Evolutionary conservation across 345 rosid species (phyloP), one percentile per base, ranked within the genome.

Genomic region (Excoecaria cochinchinensis): DNA sequence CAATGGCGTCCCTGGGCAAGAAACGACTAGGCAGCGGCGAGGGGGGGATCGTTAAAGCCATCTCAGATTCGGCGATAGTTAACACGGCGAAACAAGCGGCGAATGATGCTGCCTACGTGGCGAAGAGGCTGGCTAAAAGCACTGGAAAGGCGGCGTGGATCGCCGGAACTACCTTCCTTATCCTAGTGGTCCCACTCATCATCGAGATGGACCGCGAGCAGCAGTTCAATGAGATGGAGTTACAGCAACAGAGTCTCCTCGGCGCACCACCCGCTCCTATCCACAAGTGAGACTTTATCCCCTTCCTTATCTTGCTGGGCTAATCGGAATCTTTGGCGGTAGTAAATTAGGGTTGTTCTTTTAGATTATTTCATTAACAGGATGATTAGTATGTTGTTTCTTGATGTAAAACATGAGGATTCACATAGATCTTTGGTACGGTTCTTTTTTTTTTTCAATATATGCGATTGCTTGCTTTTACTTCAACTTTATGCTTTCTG

Each of bases 101-200:
- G 5, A 73, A 75, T 82, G 87, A 89, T 69, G 83, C 90, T 65
- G 85, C 81, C 2, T 78, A 76, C 78, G 92, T 90, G n/a, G 76
- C 98, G 76, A 90, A 86, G 82, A 91, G 82, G 84, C 92, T 93
- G 75, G 82, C 90, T 51, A 79, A 80, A 51, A 91, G 97, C 82
- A 91, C 97, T 0, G 98, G 97, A 7, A 90, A 89, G 86, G 98
- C 97, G 6, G 93, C 93, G 42, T 91, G 93, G 97, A 78, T 91
- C 64, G 89, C 89, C 16, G 93, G 98, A 4, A 90, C 98, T 39
- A 90, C 93, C n/a, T 77, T 89, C 76, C 78, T 93, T 44, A 82
- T 93, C 79, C 84, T 93, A 24, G 87, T 81, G 2, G 87, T 93
- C 0, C 98, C 98, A 0, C 82, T 90, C 77, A 79, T 90, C 66